Conservation (phyloP, 805 yeast genomes). For the Nadsonia fulvescens region DNA sequence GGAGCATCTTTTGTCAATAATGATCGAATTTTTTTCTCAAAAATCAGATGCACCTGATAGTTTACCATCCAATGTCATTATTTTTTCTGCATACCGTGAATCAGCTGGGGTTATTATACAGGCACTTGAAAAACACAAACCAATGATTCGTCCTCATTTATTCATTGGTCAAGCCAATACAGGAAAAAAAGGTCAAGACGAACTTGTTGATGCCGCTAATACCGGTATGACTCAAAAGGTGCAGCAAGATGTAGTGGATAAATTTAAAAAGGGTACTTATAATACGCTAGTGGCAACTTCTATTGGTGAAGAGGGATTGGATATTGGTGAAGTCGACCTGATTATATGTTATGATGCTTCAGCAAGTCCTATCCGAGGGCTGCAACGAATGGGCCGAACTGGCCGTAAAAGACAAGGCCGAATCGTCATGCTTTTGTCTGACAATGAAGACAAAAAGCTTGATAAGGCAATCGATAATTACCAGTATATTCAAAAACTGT, state of each 20-base stretch:
- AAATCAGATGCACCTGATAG: conserved; percentile 17
- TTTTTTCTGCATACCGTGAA: conserved; percentile 78
- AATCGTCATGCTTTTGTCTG: conserved; percentile 55
- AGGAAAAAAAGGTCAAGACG: conserved; percentile 8
- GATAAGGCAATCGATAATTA: conserved; percentile 76
- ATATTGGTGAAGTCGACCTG: conserved; percentile 93
- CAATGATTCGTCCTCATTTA: conserved; percentile 47
- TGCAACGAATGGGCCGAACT: conserved; percentile 96
- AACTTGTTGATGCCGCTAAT: conserved; percentile 34
- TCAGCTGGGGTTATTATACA: conserved; percentile 78
- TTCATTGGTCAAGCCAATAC: conserved; percentile 77
- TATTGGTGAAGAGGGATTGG: conserved; percentile 96
- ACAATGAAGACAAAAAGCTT: conserved; percentile 62
- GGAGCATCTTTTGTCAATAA: conserved; percentile 36
- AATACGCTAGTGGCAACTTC: conserved; percentile 89
- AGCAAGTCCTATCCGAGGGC: conserved; percentile 76
- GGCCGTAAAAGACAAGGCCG: conserved; percentile 88
- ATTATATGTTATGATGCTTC: conserved; percentile 89
- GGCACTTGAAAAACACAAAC: conserved; percentile 22
- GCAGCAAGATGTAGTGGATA: conserved; percentile 60
- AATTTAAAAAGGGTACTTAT: conserved; percentile 53
- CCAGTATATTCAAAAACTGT: conserved; percentile 53
- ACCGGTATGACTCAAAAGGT: conserved; percentile 82
- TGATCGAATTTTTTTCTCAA: conserved; percentile 37
- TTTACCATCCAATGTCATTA: conserved; percentile 43